Evolutionary conservation across 2,329 filamentous ascomycete genomes (phyloP), one percentile per base, ranked within the genome.

Genomic region (Coniella vitis): DNA sequence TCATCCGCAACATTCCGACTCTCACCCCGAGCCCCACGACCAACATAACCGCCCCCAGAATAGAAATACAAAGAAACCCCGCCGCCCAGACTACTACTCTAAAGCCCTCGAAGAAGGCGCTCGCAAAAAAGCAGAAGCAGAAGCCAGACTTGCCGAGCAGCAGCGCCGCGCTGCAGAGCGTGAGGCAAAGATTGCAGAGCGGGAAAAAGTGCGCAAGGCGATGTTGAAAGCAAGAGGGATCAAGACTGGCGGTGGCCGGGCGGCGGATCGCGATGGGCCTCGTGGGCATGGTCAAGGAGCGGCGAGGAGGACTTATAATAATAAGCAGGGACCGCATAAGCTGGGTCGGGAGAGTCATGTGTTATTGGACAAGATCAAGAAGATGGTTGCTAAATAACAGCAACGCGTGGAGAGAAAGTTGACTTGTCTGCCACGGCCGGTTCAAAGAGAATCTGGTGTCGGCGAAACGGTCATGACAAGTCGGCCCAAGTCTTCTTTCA

Each of bases 311-410:
- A 13, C n/a, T 4, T 21, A 39, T 1, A 19, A 39, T 22, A 68
- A 60, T 55, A 64, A 71, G 57, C 79, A 86, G 61, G 87, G 87
- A 10, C 83, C 86, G 69, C 78, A 85, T 65, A 90, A 88, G 69
- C 65, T 95, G 41, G 90, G 90, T 2, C 76, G 87, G 53, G 89
- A 95, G 72, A 90, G 89, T 58, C 77, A 76, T 31, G 74, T 91
- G 34, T 59, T 95, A 58, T 69, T 95, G 48, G 85, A 89, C 60
- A 87, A 84, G 67, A 84, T 91, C 31, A 84, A 84, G 72, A 82
- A 74, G 62, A 72, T 94, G 65, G 78, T 93, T 54, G 75, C 9
- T 22, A 14, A 12, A 38, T 10, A 17, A 17, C n/a, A n/a, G n/a
- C n/a, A n/a, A n/a, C n/a, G n/a, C n/a, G n/a, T n/a, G n/a, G n/a